These are phyloP conservation scores for Echium plantagineum DNA, from an alignment of 257 asterid species.

Conservation along the genomic window DNA sequence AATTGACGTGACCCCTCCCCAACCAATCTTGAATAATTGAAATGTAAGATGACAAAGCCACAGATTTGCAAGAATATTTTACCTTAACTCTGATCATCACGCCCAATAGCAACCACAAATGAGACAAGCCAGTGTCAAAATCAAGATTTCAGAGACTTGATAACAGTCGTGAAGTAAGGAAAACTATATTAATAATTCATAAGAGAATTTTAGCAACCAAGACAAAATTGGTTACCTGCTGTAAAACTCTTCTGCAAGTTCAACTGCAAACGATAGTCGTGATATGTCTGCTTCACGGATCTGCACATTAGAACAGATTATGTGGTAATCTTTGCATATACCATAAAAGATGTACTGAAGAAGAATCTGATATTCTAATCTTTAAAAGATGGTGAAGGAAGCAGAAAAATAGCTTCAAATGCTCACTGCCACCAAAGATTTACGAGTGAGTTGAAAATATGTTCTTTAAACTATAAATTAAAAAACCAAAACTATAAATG, in stretches of 20 bases:
- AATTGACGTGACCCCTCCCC: constrained; percentile 5
- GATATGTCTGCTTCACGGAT: constrained; percentile 99
- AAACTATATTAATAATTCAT: background rate
- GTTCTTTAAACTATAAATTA: background rate
- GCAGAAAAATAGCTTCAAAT: background rate
- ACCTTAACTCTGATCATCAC: constrained; percentile 80
- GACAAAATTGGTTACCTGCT: constrained; percentile 55
- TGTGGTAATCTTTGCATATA: constrained; percentile 4
- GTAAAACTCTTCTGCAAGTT: constrained; percentile 97
- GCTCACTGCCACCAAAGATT: background rate
- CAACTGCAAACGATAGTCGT: constrained; percentile 89
- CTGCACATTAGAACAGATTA: constrained; percentile 25
- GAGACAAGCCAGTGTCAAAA: constrained; percentile 16
- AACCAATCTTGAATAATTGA: background rate
- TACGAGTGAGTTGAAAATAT: background rate
- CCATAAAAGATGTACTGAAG: background rate
- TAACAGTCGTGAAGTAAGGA: constrained; percentile 3
- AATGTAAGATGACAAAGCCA: background rate
- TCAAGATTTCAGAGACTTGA: constrained; percentile 9
- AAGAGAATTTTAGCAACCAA: constrained; percentile 8
- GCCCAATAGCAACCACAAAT: constrained; percentile 18
- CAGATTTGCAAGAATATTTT: constrained; percentile 8
- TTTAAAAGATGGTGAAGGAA: background rate
- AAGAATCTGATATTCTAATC: background rate
- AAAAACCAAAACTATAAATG: background rate